Percentiles rank a stretch among this genome's conserved stretches.
These are phyloP conservation scores for Daldinia loculata DNA, from an alignment of 495 filamentous ascomycete genomes.

Conservation along the genomic window DNA sequence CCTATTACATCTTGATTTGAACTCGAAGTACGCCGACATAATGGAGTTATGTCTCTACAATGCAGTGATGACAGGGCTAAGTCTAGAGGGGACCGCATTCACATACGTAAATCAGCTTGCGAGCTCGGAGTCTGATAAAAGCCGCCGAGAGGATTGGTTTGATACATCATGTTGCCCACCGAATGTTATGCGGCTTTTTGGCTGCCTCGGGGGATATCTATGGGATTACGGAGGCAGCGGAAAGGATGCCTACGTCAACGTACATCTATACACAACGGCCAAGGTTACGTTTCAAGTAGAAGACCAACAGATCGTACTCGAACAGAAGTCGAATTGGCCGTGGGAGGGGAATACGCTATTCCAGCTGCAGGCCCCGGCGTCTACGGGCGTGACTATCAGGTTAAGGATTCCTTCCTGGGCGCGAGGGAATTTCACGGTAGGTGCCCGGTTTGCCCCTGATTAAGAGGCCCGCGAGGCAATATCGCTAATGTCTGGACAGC, in stretches of 20 bases:
- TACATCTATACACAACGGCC: conserved; percentile 62
- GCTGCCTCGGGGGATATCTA: conserved; percentile 63
- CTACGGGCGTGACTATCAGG: conserved; percentile 49
- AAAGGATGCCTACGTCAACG: conserved; percentile 52
- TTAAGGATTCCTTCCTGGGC: conserved; percentile 64
- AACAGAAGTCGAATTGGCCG: conserved; percentile 63
- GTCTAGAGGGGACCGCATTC: conserved; percentile 58
- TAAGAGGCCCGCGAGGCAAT: conserved; percentile 25
- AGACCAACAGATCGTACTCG: conserved; percentile 50
- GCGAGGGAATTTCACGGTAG: conserved; percentile 50
- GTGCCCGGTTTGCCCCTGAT: conserved; percentile 6
- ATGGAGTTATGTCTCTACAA: conserved; percentile 71
- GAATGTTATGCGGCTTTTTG: conserved; percentile 62
- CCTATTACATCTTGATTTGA: conserved; percentile 60
- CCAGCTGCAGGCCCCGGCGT: conserved; percentile 43
- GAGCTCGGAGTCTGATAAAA: conserved; percentile 57
- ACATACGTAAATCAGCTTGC: conserved; percentile 67
- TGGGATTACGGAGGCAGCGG: conserved; percentile 53
- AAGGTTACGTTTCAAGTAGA: conserved; percentile 52
- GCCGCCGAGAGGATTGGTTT: conserved; percentile 61
- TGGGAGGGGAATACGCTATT: conserved; percentile 63
- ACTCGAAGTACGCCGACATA: conserved; percentile 63
- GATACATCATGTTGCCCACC: conserved; percentile 67
- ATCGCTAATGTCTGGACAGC: conserved; percentile 36
- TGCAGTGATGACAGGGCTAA: conserved; percentile 64